Conservation (phyloP, 805 yeast genomes). For the Brettanomyces anomalus region DNA sequence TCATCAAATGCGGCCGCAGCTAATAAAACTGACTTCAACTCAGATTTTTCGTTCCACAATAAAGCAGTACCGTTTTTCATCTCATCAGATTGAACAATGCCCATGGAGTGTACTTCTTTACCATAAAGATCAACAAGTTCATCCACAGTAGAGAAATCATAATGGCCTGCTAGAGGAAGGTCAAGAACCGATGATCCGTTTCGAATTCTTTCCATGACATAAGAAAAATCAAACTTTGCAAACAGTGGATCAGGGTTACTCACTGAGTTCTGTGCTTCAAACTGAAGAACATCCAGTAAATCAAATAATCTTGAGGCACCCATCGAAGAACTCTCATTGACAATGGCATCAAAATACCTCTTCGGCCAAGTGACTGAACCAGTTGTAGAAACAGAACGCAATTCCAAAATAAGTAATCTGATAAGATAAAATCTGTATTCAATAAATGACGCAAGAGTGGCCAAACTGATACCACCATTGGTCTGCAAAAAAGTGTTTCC, state of each 20-base stretch:
- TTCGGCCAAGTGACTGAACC: slow-evolving; percentile 44
- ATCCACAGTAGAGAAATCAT: slow-evolving; percentile 35
- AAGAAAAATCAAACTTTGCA: slow-evolving; percentile 28
- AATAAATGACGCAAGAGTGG: slow-evolving; percentile 53
- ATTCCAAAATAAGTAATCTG: slow-evolving; percentile 61
- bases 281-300: slow-evolving; percentile 63
- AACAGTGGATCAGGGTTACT: slow-evolving; percentile 30
- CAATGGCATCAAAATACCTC: slow-evolving; percentile 43
- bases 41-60: slow-evolving; percentile 16
- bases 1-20: slow-evolving; percentile 38
- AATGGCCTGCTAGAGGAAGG: slow-evolving; percentile 8
- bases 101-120: slow-evolving; percentile 19
- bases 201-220: slow-evolving; percentile 33
- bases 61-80: slow-evolving; percentile 8
- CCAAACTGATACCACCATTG: slow-evolving; percentile 27
- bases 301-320: slow-evolving; percentile 63
- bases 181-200: slow-evolving; percentile 12
- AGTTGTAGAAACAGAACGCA: slow-evolving; percentile 44
- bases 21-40: slow-evolving; percentile 30
- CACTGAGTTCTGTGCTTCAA: slow-evolving; percentile 37
- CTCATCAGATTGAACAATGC: slow-evolving; percentile 15
- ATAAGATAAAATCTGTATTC: slow-evolving; percentile 51
- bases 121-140: slow-evolving; percentile 17
- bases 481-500: slow-evolving; percentile 15
- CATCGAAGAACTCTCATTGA: slow-evolving; percentile 39